These are phyloP conservation scores for Anthoceros angustus DNA, from an alignment of 225 moss, liverwort and hornwort species.

Conservation along the genomic window DNA sequence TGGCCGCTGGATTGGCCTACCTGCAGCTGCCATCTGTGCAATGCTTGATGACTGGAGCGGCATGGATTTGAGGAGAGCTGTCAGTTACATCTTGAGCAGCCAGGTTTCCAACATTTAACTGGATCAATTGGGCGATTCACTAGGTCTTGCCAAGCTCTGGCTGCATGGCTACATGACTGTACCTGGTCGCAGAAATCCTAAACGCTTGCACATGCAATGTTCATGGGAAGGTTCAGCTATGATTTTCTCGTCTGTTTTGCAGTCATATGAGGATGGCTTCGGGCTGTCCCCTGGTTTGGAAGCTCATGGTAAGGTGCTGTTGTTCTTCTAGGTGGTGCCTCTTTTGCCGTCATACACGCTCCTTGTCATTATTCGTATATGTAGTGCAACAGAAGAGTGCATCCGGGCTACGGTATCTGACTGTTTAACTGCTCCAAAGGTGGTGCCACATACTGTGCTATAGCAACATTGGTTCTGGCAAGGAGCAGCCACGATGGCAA, in stretches of 20 bases:
- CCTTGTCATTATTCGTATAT: not conserved
- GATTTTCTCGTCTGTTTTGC: constrained; percentile 21
- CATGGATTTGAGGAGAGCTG: constrained; percentile 56
- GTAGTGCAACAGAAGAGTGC: not conserved
- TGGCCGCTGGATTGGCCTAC: constrained; percentile 2
- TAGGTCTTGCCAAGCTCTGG: not conserved
- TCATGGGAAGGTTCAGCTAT: not conserved
- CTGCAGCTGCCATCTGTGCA: constrained; percentile 65
- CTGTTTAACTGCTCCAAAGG: constrained; percentile 15
- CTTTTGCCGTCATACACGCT: not conserved
- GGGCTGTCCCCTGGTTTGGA: constrained; percentile 66
- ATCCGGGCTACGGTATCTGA: not conserved
- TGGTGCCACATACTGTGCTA: constrained; percentile 81
- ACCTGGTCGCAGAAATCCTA: too few species aligned
- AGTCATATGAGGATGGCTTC: constrained; percentile 85
- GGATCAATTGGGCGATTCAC: not conserved
- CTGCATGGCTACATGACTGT: too few species aligned
- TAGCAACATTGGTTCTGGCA: constrained; percentile 59
- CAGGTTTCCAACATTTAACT: constrained; percentile 24
- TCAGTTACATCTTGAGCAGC: constrained; percentile 50
- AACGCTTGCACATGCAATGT: too few species aligned
- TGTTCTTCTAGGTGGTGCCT: not conserved
- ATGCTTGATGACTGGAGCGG: constrained; percentile 84
- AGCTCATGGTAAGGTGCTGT: constrained; percentile 58
- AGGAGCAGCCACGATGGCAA: not conserved